phyloP scores from a whole-genome alignment of 2,329 filamentous ascomycete genomes.

The Nemania diffusa region DNA sequence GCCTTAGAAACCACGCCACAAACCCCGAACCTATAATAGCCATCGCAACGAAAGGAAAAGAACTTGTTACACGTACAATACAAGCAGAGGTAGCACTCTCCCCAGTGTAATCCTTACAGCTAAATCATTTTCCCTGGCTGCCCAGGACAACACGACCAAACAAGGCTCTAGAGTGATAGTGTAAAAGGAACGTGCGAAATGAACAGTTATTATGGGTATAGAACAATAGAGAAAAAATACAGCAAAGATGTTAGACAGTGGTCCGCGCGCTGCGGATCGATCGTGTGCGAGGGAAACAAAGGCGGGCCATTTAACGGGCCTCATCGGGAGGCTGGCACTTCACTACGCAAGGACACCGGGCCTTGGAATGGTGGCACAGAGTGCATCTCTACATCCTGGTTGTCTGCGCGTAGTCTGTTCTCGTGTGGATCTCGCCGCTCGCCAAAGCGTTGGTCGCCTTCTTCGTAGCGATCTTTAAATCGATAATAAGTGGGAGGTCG shows the following conservation, averaged over 20 bases:
- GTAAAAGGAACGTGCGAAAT: constrained; percentile 14
- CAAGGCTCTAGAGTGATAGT: not conserved
- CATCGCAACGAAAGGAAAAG: constrained; percentile 1
- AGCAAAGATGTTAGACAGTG: constrained; percentile 10
- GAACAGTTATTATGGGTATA: constrained; percentile 38
- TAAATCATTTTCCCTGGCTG: not conserved
- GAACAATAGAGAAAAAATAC: constrained; percentile 26
- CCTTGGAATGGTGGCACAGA: constrained; percentile 68
- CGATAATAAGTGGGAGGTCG: constrained; percentile 87
- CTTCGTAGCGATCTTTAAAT: constrained; percentile 80
- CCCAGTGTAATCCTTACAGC: not conserved
- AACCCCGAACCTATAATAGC: constrained; percentile 24
- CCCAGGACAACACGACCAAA: constrained; percentile 8
- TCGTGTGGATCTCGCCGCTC: constrained; percentile 62
- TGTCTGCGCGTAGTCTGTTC: constrained; percentile 63
- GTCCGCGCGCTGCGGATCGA: constrained; percentile 9
- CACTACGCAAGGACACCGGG: constrained; percentile 56
- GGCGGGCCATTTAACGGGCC: not conserved
- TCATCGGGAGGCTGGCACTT: constrained; percentile 38
- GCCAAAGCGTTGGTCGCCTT: constrained; percentile 87
- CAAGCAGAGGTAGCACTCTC: constrained; percentile 14
- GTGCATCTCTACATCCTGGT: constrained; percentile 77
- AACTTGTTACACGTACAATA: constrained; percentile 31
- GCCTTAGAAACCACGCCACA: constrained; percentile 16
- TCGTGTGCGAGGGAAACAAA: constrained; percentile 2